These are phyloP conservation scores for Catharanthus roseus DNA, from an alignment of 257 asterid genomes.

Conservation along the genomic window DNA sequence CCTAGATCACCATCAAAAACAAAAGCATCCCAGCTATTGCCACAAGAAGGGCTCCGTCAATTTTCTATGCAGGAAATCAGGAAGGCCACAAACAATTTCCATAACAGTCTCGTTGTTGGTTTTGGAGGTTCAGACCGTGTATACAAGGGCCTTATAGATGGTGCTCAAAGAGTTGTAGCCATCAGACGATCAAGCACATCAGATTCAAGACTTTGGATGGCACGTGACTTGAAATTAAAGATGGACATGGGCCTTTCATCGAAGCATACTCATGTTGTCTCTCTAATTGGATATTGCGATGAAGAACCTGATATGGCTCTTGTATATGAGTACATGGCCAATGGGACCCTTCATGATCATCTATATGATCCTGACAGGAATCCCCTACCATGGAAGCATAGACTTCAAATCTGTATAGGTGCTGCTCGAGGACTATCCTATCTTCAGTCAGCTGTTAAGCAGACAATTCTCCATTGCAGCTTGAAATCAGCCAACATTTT, in stretches of 20 bases:
- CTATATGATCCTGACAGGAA: constrained; percentile 45
- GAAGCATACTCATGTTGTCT: constrained; percentile 36
- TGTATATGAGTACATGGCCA: constrained; percentile 41
- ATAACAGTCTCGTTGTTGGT: constrained; percentile 43
- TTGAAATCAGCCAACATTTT: constrained; percentile 54
- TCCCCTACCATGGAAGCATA: constrained; percentile 59
- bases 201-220: constrained; percentile 42
- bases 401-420: constrained; percentile 64
- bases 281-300: constrained; percentile 49
- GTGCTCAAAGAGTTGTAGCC: constrained; percentile 34
- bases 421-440: constrained; percentile 44
- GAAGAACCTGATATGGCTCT: constrained; percentile 43
- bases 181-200: constrained; percentile 43
- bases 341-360: constrained; percentile 55
- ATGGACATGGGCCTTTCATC: constrained; percentile 27
- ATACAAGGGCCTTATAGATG: constrained; percentile 38
- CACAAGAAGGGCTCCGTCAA: constrained; percentile 28
- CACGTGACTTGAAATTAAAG: constrained; percentile 42
- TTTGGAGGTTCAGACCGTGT: constrained; percentile 43
- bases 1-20: constrained; percentile 48
- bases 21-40: constrained; percentile 22
- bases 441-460: constrained; percentile 40
- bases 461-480: constrained; percentile 44
- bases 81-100: constrained; percentile 53
- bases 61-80: constrained; percentile 45